A percentile compares a stretch with the other conserved stretches of the same genome.
Conservation (phyloP, 164 flowering plant genomes). For the Tetrastigma voinierianum region DNA sequence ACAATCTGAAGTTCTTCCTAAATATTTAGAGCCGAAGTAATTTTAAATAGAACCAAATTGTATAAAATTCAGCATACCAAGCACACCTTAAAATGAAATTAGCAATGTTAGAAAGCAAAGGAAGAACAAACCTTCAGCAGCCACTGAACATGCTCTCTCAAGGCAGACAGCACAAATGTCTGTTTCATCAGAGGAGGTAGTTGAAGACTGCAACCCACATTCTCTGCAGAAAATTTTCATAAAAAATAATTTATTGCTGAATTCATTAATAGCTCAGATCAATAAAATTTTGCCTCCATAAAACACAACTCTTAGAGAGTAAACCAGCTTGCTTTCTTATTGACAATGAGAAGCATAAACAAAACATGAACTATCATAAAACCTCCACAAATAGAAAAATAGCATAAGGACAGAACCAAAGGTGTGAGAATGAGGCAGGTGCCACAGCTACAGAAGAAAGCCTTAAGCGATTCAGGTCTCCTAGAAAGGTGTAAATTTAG, state of each 20-base stretch:
- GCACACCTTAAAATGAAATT: not conserved
- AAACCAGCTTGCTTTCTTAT: not conserved
- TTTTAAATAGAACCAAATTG: no score
- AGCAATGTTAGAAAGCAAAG: not conserved
- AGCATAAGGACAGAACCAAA: no score
- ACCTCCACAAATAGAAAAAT: no score
- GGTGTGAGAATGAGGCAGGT: no score
- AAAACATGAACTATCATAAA: no score
- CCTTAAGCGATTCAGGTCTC: no score
- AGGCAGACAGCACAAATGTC: conserved; percentile 93
- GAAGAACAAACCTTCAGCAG: conserved; percentile 79
- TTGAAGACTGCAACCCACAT: conserved; percentile 62
- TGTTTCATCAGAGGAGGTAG: conserved; percentile 57
- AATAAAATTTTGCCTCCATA: not conserved
- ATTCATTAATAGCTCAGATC: not conserved
- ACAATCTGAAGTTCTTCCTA: no score
- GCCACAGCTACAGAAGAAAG: no score
- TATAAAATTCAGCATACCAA: not conserved
- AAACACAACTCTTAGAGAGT: not conserved
- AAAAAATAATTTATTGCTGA: not conserved
- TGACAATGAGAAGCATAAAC: not conserved
- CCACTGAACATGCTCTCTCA: conserved; percentile 85
- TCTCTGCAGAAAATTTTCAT: conserved; percentile 53
- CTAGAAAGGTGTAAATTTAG: no score
- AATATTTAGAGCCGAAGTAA: no score